Conservation (phyloP, 768 basidiomycete genomes). For the Tricholoma sp. region DNA sequence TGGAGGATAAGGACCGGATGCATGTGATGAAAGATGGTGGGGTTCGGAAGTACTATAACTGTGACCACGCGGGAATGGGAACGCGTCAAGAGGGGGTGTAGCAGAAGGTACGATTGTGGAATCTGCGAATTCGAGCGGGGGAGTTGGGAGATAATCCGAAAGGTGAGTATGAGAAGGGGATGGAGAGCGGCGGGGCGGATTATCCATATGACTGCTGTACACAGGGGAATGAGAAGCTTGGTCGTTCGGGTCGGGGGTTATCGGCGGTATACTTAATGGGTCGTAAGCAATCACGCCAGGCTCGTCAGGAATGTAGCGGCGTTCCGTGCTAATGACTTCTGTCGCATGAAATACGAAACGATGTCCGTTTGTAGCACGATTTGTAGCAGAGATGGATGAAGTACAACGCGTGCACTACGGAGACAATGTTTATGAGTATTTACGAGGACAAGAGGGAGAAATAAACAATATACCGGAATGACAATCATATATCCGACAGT, state of each 20-base stretch:
- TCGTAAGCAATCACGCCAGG: constrained; percentile 52
- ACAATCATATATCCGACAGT: constrained; percentile 80
- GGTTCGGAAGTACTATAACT: constrained; percentile 11
- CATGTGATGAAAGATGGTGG: constrained; percentile 5
- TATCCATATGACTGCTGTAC: not conserved
- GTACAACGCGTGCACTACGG: constrained; percentile 65
- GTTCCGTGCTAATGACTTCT: constrained; percentile 58
- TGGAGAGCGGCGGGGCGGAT: constrained; percentile 16
- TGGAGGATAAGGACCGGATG: constrained; percentile 6
- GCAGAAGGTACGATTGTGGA: constrained; percentile 21
- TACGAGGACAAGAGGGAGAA: not conserved
- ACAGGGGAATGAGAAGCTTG: constrained; percentile 10
- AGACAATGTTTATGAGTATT: constrained; percentile 1
- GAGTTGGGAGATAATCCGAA: constrained; percentile 32
- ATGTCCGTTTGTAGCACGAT: constrained; percentile 77
- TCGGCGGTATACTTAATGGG: constrained; percentile 13
- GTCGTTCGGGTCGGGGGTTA: constrained; percentile 12
- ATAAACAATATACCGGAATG: constrained; percentile 39
- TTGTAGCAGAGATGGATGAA: constrained; percentile 57
- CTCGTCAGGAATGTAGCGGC: constrained; percentile 59
- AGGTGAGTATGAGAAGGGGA: constrained; percentile 22
- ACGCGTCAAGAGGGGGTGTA: constrained; percentile 24
- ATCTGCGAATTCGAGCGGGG: constrained; percentile 34
- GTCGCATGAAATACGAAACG: constrained; percentile 82
- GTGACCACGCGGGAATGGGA: constrained; percentile 18